These are phyloP conservation scores for Blepharisma japonicum DNA, from an alignment of 73 alveolate species.

Conservation along the genomic window DNA sequence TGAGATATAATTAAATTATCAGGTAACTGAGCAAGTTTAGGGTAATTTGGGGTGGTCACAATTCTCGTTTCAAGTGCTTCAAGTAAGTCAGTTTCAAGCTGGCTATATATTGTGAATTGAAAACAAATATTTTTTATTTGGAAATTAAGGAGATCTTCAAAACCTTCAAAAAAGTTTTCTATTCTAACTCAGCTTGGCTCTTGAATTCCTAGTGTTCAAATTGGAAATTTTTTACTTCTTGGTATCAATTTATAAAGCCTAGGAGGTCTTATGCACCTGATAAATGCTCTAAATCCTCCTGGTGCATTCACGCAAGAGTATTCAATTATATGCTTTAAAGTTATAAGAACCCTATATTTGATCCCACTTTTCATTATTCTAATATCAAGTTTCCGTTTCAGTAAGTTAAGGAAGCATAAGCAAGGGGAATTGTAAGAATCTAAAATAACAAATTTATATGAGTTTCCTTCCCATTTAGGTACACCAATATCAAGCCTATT, in stretches of 20 bases:
- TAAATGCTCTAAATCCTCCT: neutral
- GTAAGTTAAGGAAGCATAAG: neutral
- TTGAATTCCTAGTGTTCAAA: neutral
- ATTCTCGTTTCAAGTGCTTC: neutral
- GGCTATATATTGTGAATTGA: neutral
- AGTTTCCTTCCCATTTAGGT: neutral
- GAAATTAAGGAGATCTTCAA: neutral
- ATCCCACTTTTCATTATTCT: neutral
- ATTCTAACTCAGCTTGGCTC: slow-evolving; percentile 17
- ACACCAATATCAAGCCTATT: neutral
- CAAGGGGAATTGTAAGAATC: neutral
- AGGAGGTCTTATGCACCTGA: neutral
- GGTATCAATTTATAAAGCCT: neutral
- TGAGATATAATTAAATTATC: neutral
- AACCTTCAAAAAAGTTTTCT: neutral
- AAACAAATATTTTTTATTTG: neutral
- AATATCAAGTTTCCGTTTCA: neutral
- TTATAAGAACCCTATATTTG: neutral
- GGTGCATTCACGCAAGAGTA: neutral
- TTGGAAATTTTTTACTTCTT: neutral
- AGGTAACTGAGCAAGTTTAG: neutral
- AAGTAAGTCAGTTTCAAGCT: neutral
- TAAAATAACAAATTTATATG: neutral
- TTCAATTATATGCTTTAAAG: neutral
- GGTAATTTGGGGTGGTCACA: neutral